Conservation (phyloP, 228 moss, liverwort and hornwort genomes). For the Sphagnum fallax region DNA sequence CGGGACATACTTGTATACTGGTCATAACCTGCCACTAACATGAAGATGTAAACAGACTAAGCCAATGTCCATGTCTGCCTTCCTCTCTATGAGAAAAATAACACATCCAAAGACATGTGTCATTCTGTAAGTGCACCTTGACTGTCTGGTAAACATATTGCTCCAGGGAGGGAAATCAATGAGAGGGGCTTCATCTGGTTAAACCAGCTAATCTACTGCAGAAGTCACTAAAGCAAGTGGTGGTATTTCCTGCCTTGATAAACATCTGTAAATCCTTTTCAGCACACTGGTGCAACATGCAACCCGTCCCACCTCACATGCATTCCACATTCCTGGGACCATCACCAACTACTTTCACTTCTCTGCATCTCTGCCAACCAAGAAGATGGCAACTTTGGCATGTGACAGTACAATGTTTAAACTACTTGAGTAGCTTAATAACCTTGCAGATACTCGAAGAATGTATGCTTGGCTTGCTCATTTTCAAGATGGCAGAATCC, state of each 20-base stretch:
- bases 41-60: background rate
- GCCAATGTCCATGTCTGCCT: background rate
- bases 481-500: slow-evolving; percentile 57
- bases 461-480: slow-evolving; percentile 51
- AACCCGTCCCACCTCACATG: slow-evolving; percentile 90
- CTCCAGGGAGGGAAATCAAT: background rate
- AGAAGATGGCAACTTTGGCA: background rate
- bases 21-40: background rate
- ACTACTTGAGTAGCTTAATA: background rate
- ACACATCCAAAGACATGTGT: background rate
- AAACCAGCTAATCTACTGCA: slow-evolving; percentile 97
- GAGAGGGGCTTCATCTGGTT: slow-evolving; percentile 42
- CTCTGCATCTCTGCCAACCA: too few relatives aligned
- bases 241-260: slow-evolving; percentile 69
- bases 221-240: slow-evolving; percentile 79
- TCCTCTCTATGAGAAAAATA: background rate
- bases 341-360: too few relatives aligned
- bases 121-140: background rate
- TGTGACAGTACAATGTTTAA: background rate
- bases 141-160: background rate
- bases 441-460: slow-evolving; percentile 66
- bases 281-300: slow-evolving; percentile 93
- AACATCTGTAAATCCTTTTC: slow-evolving; percentile 92
- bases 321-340: slow-evolving; percentile 5
- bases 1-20: too few relatives aligned